phyloP scores from a whole-genome alignment of 2,329 filamentous ascomycete genomes.

The Aspergillus terreus region DNA sequence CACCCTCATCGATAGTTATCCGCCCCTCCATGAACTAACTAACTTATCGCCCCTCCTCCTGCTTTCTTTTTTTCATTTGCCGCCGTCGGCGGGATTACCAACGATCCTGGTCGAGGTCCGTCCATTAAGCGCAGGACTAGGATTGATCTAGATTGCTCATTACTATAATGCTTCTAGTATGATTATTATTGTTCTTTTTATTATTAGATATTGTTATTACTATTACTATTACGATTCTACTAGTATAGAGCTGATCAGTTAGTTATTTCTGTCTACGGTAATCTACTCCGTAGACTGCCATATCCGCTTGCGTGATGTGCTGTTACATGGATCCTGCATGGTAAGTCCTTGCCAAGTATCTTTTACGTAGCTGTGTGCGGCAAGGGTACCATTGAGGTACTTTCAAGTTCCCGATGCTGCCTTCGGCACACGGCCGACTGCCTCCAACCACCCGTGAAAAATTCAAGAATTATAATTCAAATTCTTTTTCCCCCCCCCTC shows the following conservation, averaged over 20 bases:
- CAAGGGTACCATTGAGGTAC: constrained; percentile 16
- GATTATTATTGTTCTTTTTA: too few relatives aligned
- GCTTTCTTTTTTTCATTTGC: constrained; percentile 1
- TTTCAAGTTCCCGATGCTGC: constrained; percentile 5
- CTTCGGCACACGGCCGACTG: constrained; percentile 20
- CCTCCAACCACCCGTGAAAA: constrained; percentile 10
- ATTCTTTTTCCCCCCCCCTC: neutral
- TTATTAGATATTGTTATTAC: neutral
- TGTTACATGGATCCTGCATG: constrained; percentile 1
- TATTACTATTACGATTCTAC: neutral
- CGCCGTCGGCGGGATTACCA: neutral
- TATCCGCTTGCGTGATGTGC: constrained; percentile 10
- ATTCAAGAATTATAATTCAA: neutral
- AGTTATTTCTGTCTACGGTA: too few relatives aligned
- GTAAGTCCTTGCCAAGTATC: constrained; percentile 15
- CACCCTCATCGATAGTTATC: constrained; percentile 1
- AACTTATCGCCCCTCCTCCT: constrained; percentile 1
- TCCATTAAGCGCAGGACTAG: neutral
- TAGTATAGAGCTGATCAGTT: too few relatives aligned
- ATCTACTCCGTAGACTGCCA: too few relatives aligned
- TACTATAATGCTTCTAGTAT: too few relatives aligned
- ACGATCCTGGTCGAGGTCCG: neutral
- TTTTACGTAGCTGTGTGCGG: constrained; percentile 20
- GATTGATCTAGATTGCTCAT: neutral
- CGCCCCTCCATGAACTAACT: neutral